Percentiles rank a stretch among this genome's conserved stretches.
Evolutionary conservation across 352 stramenopile species (phyloP).

Genomic region (Phytophthora cactorum): DNA sequence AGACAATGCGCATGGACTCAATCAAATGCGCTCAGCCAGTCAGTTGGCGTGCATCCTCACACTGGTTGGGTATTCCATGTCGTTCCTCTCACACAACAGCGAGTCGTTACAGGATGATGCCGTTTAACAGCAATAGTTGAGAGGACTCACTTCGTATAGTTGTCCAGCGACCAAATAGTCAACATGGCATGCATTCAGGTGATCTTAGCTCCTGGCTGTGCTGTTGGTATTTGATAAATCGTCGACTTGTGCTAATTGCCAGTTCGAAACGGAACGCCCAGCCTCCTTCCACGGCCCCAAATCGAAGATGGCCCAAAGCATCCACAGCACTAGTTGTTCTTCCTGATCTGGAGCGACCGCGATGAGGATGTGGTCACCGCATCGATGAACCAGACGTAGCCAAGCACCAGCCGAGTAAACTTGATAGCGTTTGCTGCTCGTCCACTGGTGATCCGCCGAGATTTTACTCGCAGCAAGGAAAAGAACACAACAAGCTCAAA

Average conservation of each 20-base stretch:
- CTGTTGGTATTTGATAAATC: no score
- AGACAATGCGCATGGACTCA: conserved; percentile 38
- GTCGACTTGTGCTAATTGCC: no score
- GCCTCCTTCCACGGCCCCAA: no score
- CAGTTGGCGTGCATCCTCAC: conserved; percentile 48
- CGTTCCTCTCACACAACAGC: conserved; percentile 56
- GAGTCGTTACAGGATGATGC: conserved; percentile 29
- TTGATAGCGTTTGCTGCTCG: neutral
- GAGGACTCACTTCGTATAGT: no score
- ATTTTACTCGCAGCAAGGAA: no score
- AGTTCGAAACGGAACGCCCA: neutral
- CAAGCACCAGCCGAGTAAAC: neutral
- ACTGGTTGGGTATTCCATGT: conserved; percentile 57
- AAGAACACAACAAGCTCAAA: no score
- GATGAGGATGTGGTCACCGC: neutral
- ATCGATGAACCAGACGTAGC: neutral
- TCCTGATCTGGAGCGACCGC: neutral
- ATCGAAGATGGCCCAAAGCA: no score
- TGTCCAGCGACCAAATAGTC: no score
- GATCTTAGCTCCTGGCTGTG: no score
- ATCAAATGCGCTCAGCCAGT: conserved; percentile 57
- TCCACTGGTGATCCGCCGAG: no score
- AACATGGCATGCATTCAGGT: no score
- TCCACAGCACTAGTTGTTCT: neutral
- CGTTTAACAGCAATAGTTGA: conserved; percentile 1